Conservation (phyloP, 1,284 basidiomycete species). For the Ganoderma boninense region DNA sequence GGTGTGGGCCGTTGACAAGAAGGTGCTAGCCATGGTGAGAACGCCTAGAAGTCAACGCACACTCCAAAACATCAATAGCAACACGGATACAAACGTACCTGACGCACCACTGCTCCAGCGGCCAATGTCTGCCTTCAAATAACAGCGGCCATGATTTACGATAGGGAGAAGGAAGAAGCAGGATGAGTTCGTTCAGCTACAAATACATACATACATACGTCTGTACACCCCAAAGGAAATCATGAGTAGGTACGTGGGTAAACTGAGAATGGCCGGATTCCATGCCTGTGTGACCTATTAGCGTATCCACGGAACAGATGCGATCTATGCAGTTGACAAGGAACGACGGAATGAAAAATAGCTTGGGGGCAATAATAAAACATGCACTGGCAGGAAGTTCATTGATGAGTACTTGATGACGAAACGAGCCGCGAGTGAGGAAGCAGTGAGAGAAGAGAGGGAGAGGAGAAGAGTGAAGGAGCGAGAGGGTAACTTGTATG, state of each 20-base stretch:
- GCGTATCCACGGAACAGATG: background rate
- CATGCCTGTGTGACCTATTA: background rate
- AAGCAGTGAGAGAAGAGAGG: background rate
- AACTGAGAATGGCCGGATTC: background rate
- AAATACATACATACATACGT: background rate
- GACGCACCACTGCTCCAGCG: too few relatives aligned
- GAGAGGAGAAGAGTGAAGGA: background rate
- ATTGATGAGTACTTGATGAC: background rate
- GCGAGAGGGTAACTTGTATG: background rate
- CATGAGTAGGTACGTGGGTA: background rate
- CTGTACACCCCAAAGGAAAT: background rate
- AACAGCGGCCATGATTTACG: too few relatives aligned
- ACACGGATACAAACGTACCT: too few relatives aligned
- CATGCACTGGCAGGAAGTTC: background rate
- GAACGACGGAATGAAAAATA: background rate
- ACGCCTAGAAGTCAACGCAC: too few relatives aligned
- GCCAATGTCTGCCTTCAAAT: too few relatives aligned
- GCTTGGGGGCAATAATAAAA: background rate
- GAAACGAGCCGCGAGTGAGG: background rate
- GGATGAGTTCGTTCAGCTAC: background rate
- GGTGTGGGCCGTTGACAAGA: too few relatives aligned
- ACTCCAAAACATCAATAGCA: too few relatives aligned
- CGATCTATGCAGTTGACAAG: background rate
- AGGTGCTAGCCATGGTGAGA: too few relatives aligned
- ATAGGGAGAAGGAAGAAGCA: too few relatives aligned